phyloP scores from a whole-genome alignment of 306 rosid species.

The Oxytropis ochrocephala region DNA sequence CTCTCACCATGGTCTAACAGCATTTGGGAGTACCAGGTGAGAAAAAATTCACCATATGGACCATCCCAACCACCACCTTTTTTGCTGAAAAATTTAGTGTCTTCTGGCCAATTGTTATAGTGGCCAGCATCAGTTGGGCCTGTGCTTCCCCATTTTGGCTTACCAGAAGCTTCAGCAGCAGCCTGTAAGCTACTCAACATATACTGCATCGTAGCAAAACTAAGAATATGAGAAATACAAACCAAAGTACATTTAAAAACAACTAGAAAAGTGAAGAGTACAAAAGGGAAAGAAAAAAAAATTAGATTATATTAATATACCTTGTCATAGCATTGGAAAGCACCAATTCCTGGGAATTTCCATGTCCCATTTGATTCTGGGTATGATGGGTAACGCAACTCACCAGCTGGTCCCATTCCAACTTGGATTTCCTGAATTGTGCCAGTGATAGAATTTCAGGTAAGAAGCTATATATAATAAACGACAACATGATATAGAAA shows the following conservation, averaged over 20 bases:
- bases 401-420: constrained; percentile 99
- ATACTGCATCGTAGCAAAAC: constrained; percentile 44
- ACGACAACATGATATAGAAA: not conserved
- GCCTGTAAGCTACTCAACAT: constrained; percentile 78
- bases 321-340: constrained; percentile 96
- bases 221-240: not conserved
- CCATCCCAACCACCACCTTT: constrained; percentile 89
- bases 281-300: not conserved
- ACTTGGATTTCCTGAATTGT: constrained; percentile 87
- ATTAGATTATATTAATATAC: constrained; percentile 17
- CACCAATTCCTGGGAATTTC: constrained; percentile 94
- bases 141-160: constrained; percentile 85
- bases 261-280: not conserved
- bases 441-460: not conserved
- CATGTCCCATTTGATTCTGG: constrained; percentile 92
- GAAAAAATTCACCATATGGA: constrained; percentile 76
- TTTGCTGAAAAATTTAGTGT: constrained; percentile 67
- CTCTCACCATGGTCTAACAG: constrained; percentile 86
- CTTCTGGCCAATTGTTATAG: constrained; percentile 98
- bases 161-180: constrained; percentile 65
- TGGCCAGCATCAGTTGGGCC: constrained; percentile 98
- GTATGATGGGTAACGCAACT: constrained; percentile 92
- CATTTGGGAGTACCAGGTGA: constrained; percentile 87
- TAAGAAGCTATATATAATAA: not conserved
- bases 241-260: not conserved